Evolutionary conservation across 345 rosid genomes (phyloP), one percentile per base, ranked within the genome.

Genomic region (Syzygium aqueum): DNA sequence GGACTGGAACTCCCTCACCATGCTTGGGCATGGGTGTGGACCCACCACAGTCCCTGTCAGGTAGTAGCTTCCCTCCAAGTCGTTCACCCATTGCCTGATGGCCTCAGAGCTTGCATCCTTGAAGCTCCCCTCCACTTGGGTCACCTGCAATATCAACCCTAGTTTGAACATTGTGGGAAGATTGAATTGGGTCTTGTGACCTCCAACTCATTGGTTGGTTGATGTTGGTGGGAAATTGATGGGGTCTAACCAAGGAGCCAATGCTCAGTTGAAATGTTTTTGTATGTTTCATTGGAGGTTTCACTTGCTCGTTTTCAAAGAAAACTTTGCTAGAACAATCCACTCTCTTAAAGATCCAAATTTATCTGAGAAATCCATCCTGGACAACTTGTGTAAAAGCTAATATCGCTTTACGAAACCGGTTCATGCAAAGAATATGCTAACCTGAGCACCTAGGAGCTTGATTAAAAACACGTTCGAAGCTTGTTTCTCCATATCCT

Each of bases 1-100:
- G 0, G 98, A 91, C 84, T 96, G 99, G 87, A 96, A 97, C 88
- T 96, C 96, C 3, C 97, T 88, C 2, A 97, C 99, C 93, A 96
- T 94, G 87, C 82, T 88, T 1, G 99, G 98, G 88, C 94, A 92
- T 5, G 98, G 99, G 85, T 97, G 99, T 0, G 99, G 98, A 27
- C 98, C 99, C 6, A 93, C 99, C 1, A 86, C 98, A 0, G 98
- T 92, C 1, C 98, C 99, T 0, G 89, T 27, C 50, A 96, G 86
- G 89, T 90, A 86, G 88, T 95, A 94, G 88, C 89, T 90, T 30
- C 77, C 90, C 77, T 92, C 93, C 27, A 97, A 67, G 28, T 91
- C 86, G 51, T 89, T 92, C 1, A 87, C 94, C 98, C 98, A 97
- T 25, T 88, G 87, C 84, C 99, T 89, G 23, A 97, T 93, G 15